Percentiles rank a stretch among this genome's conserved stretches.
These are phyloP conservation scores for Gnomoniopsis sp. DNA, from an alignment of 2,329 filamentous ascomycete species.

Conservation along the genomic window DNA sequence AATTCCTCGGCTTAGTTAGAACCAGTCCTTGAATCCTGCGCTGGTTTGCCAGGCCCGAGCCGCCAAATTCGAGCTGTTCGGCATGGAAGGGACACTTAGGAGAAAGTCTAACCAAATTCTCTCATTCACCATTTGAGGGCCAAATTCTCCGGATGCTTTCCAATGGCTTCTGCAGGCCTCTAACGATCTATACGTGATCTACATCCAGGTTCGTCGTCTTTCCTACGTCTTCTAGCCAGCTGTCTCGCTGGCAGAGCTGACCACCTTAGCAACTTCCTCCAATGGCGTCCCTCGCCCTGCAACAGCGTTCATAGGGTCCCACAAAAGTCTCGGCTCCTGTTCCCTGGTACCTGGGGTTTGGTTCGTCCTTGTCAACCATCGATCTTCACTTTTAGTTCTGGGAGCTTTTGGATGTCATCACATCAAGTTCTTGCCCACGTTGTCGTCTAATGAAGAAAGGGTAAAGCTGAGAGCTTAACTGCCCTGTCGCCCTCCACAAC, in stretches of 20 bases:
- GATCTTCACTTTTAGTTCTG: not conserved
- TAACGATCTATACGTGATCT: not conserved
- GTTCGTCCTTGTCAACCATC: not conserved
- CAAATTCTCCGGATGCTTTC: not conserved
- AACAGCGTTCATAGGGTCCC: not conserved
- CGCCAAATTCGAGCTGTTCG: too few species aligned
- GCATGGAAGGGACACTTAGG: too few species aligned
- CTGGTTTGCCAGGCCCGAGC: too few species aligned
- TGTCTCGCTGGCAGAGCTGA: not conserved
- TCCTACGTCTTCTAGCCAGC: slow-evolving; percentile 20
- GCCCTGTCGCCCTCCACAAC: slow-evolving; percentile 17
- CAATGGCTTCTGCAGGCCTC: not conserved
- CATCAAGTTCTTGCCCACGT: not conserved
- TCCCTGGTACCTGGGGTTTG: slow-evolving; percentile 7
- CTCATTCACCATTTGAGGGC: too few species aligned
- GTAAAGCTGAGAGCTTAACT: not conserved
- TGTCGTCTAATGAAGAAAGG: not conserved
- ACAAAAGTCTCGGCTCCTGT: slow-evolving; percentile 12
- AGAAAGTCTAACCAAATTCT: too few species aligned
- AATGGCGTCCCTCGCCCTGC: not conserved
- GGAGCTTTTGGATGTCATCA: not conserved
- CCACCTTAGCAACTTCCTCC: not conserved
- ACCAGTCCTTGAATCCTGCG: too few species aligned
- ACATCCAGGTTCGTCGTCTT: not conserved
- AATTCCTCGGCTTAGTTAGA: too few species aligned